Conservation (phyloP, 192 early-diverging fungal species). For the Geranomyces michiganensis region DNA sequence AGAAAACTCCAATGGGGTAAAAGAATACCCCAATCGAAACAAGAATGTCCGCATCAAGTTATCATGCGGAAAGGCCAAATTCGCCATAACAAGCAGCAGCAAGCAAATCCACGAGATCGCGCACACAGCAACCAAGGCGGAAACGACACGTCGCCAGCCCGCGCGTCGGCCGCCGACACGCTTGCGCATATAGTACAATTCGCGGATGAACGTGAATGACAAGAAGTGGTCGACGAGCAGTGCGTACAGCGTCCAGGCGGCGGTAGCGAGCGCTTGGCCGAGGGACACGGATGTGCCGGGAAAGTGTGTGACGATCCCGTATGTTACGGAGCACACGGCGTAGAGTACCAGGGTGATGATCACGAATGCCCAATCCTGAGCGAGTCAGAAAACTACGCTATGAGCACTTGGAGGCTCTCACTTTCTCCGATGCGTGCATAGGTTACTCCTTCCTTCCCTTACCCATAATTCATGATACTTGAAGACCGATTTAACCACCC, state of each 20-base stretch:
- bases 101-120: not conserved
- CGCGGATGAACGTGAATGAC: conserved; percentile 14
- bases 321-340: not conserved
- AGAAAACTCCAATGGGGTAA: conserved; percentile 4
- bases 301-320: not conserved
- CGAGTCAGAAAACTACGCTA: not conserved
- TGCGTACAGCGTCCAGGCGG: conserved; percentile 7
- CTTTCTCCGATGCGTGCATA: not conserved
- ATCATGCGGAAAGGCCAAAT: not conserved
- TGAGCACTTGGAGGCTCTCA: not conserved
- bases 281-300: not conserved
- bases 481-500: conserved; percentile 10
- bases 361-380: conserved; percentile 13
- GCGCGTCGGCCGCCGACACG: not conserved
- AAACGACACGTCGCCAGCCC: not conserved
- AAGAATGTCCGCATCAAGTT: not conserved
- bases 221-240: conserved; percentile 11
- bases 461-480: conserved; percentile 3
- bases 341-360: not conserved
- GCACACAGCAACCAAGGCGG: not conserved
- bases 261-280: not conserved
- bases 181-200: conserved; percentile 4
- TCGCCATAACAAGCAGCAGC: not conserved
- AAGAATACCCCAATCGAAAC: conserved; percentile 12
- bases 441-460: no score